Percentiles rank a stretch among this genome's conserved stretches.
phyloP scores from a whole-genome alignment of 2,329 filamentous ascomycete genomes.

The Albifimbria verrucaria region DNA sequence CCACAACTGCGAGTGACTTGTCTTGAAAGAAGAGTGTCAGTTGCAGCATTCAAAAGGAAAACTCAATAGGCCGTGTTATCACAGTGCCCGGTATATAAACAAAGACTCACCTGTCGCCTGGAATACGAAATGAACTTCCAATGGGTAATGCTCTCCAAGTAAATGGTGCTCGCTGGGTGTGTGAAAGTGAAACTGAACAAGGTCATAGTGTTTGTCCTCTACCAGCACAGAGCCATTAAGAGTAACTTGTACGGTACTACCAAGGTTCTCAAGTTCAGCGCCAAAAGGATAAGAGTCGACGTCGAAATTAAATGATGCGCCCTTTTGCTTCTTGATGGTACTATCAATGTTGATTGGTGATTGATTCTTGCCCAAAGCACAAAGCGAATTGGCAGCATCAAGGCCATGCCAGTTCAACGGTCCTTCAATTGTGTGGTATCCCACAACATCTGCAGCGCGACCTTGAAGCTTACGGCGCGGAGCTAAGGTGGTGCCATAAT shows the following conservation, averaged over 20 bases:
- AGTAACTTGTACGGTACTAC: slow-evolving; percentile 43
- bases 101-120: slow-evolving; percentile 11
- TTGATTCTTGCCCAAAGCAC: slow-evolving; percentile 43
- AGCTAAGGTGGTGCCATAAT: slow-evolving; percentile 33
- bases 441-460: slow-evolving; percentile 31
- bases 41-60: background rate
- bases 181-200: slow-evolving; percentile 56
- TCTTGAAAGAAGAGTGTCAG: background rate
- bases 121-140: slow-evolving; percentile 41
- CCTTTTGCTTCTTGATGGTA: slow-evolving; percentile 11
- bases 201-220: slow-evolving; percentile 32
- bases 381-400: slow-evolving; percentile 35
- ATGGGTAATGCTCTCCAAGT: slow-evolving; percentile 33
- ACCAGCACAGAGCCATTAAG: slow-evolving; percentile 42
- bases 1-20: slow-evolving; percentile 18
- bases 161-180: slow-evolving; percentile 54
- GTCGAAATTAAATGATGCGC: slow-evolving; percentile 24
- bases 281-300: slow-evolving; percentile 28
- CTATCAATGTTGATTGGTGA: slow-evolving; percentile 49
- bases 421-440: slow-evolving; percentile 37
- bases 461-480: slow-evolving; percentile 16
- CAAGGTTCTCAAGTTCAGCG: slow-evolving; percentile 43
- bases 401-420: slow-evolving; percentile 49
- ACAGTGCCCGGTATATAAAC: background rate
- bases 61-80: background rate